Evolutionary conservation across 176 grass and related monocot species (phyloP).

Genomic region (Themeda triandra): DNA sequence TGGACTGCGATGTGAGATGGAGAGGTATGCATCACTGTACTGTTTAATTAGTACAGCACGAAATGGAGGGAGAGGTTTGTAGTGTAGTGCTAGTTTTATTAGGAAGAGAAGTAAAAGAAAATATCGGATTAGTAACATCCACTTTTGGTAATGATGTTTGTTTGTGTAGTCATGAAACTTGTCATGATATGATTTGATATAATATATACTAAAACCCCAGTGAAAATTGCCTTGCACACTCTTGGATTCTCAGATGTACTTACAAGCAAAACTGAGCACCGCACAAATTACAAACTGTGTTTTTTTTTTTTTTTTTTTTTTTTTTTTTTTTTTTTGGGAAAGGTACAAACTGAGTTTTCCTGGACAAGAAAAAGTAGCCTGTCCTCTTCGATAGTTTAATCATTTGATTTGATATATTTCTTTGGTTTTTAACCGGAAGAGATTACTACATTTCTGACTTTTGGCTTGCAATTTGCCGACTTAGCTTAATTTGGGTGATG

Average conservation of each 20-base stretch:
- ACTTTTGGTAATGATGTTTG: constrained; percentile 9
- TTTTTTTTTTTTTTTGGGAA: no score
- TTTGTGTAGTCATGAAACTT: not conserved
- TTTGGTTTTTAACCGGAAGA: not conserved
- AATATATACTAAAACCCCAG: not conserved
- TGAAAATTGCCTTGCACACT: not conserved
- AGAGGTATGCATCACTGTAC: not conserved
- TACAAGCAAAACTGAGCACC: not conserved
- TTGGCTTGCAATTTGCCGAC: not conserved
- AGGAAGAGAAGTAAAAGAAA: not conserved
- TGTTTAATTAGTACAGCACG: not conserved
- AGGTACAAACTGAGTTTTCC: no score
- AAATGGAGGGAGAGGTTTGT: not conserved
- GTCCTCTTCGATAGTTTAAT: no score
- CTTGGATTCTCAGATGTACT: not conserved
- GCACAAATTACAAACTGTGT: not conserved
- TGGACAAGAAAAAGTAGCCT: not conserved
- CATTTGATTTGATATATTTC: no score
- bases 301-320: no score
- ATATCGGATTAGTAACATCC: constrained; percentile 9
- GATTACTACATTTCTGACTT: not conserved
- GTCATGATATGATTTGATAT: not conserved
- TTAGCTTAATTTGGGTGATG: not conserved
- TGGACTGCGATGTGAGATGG: constrained; percentile 17
- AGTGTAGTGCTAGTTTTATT: not conserved